Conservation (phyloP, 2,329 filamentous ascomycete species). For the Sporothrix brunneoviolacea region DNA sequence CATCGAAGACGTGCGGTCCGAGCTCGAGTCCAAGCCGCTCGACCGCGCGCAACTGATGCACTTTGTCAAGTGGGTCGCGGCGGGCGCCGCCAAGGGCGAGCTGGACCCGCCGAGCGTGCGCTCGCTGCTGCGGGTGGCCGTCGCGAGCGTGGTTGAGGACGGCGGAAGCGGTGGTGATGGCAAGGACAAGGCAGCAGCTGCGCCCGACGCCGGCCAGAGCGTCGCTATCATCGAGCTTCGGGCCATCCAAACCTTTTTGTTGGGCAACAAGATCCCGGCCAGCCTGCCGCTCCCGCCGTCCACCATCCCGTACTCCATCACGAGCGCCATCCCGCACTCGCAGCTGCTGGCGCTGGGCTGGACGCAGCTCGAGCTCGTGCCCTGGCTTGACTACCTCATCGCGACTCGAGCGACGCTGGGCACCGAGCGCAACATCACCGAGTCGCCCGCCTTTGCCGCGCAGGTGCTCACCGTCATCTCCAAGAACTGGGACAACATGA, state of each 20-base stretch:
- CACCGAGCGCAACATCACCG: slow-evolving; percentile 62
- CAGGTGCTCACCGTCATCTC: slow-evolving; percentile 75
- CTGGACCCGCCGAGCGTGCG: slow-evolving; percentile 63
- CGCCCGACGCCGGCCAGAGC: not conserved
- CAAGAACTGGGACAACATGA: slow-evolving; percentile 83
- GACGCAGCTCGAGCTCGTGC: slow-evolving; percentile 74
- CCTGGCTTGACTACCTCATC: slow-evolving; percentile 81
- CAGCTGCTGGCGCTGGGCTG: slow-evolving; percentile 80
- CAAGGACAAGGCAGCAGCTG: slow-evolving; percentile 43
- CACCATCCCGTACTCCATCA: slow-evolving; percentile 81
- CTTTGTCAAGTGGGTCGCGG: slow-evolving; percentile 78
- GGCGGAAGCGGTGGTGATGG: slow-evolving; percentile 49
- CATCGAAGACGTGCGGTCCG: slow-evolving; percentile 74
- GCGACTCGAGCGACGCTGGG: slow-evolving; percentile 54
- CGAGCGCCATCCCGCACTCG: slow-evolving; percentile 56
- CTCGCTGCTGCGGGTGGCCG: slow-evolving; percentile 69
- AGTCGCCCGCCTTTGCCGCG: slow-evolving; percentile 65
- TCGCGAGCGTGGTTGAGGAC: slow-evolving; percentile 58
- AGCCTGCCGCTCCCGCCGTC: slow-evolving; percentile 72
- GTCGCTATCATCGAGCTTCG: slow-evolving; percentile 68
- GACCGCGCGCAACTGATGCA: slow-evolving; percentile 69
- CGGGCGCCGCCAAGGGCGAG: slow-evolving; percentile 63
- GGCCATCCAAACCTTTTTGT: slow-evolving; percentile 68
- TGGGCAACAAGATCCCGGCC: slow-evolving; percentile 70
- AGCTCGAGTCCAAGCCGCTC: slow-evolving; percentile 76